These are phyloP conservation scores for Kodamaea neixiangensis DNA, from an alignment of 805 yeast genomes.

Conservation along the genomic window DNA sequence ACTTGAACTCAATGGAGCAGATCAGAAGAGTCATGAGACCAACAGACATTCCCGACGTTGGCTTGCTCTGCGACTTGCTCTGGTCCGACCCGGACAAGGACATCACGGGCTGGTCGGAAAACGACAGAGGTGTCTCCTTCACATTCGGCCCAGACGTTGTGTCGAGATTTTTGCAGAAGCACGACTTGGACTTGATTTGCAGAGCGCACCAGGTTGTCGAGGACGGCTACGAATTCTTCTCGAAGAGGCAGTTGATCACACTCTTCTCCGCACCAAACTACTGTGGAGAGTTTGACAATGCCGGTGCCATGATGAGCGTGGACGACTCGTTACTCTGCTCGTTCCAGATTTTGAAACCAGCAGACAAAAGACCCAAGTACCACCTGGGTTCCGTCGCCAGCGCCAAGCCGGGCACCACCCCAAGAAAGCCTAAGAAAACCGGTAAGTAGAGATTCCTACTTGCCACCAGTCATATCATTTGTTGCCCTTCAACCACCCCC, in stretches of 20 bases:
- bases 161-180: slow-evolving; percentile 91
- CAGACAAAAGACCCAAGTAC: slow-evolving; percentile 86
- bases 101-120: slow-evolving; percentile 98
- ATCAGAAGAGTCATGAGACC: slow-evolving; percentile 99
- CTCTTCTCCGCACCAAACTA: slow-evolving; percentile 95
- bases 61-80: slow-evolving; percentile 89
- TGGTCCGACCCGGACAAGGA: slow-evolving; percentile 99
- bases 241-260: slow-evolving; percentile 94
- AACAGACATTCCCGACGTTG: slow-evolving; percentile 98
- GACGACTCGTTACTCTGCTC: slow-evolving; percentile 96
- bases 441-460: slow-evolving; percentile 36
- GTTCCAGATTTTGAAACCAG: slow-evolving; percentile 95
- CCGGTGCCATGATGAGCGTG: slow-evolving; percentile 81
- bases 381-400: slow-evolving; percentile 47
- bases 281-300: slow-evolving; percentile 78
- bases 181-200: slow-evolving; percentile 96
- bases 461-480: slow-evolving; percentile 2
- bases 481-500: background rate
- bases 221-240: slow-evolving; percentile 97
- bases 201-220: slow-evolving; percentile 99
- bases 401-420: slow-evolving; percentile 57
- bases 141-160: slow-evolving; percentile 99
- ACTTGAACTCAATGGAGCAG: slow-evolving; percentile 96
- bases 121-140: slow-evolving; percentile 97
- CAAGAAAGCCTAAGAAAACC: slow-evolving; percentile 57